Evolutionary conservation across 108 stramenopile genomes (phyloP).

Genomic region (Bacterosira constricta): DNA sequence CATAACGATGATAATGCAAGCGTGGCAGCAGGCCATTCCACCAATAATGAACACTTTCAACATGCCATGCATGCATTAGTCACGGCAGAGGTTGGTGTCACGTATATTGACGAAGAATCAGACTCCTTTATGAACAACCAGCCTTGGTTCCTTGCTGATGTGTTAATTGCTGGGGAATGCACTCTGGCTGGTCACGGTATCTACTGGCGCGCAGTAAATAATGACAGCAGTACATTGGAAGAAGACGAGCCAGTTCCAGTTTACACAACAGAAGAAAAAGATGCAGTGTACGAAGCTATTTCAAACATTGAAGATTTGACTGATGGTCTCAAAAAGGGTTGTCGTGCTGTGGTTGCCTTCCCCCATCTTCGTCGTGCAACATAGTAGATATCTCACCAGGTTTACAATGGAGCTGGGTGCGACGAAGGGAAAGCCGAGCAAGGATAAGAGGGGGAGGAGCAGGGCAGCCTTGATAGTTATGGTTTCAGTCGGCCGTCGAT

Average conservation of each 20-base stretch:
- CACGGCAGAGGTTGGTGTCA: constrained; percentile 30
- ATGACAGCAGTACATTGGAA: not conserved
- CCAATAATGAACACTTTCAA: constrained; percentile 5
- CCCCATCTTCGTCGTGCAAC: constrained; percentile 46
- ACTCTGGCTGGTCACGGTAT: constrained; percentile 16
- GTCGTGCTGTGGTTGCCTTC: constrained; percentile 36
- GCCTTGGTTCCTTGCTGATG: constrained; percentile 31
- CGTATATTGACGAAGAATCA: constrained; percentile 28
- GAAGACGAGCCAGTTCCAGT: not conserved
- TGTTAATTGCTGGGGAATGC: constrained; percentile 43
- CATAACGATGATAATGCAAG: not conserved
- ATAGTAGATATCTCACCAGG: constrained; percentile 41
- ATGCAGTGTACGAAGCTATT: constrained; percentile 27
- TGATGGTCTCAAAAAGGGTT: constrained; percentile 33
- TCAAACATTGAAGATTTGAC: constrained; percentile 39
- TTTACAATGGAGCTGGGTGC: constrained; percentile 20
- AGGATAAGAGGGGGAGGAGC: constrained; percentile 29
- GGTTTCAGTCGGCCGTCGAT: constrained; percentile 7
- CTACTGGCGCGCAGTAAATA: constrained; percentile 3
- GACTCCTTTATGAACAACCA: constrained; percentile 20
- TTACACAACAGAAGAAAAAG: constrained; percentile 23
- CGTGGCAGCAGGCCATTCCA: no score
- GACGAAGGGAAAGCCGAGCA: constrained; percentile 35
- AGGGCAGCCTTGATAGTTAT: constrained; percentile 44
- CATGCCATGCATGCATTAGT: constrained; percentile 26